Base-by-base conservation (phyloP, 495 filamentous ascomycete species). In the Friedmanniomyces simplex region DNA sequence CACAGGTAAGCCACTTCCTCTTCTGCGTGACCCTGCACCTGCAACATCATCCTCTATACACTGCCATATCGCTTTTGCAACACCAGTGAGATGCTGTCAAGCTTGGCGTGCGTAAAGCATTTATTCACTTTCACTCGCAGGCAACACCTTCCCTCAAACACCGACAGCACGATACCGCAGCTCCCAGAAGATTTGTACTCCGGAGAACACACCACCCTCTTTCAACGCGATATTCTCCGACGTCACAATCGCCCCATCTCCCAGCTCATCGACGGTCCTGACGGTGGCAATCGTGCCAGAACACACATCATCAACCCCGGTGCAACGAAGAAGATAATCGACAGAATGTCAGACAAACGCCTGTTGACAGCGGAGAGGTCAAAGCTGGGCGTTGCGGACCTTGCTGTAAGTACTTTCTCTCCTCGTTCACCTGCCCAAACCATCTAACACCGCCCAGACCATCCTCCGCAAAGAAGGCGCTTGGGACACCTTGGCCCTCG, bases 391-490 rank as follows among this genome's bases (percentile, higher is more conserved):
- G 63, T 55, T 8, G 32, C 42, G 0, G 52, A 66, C 25, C 53
- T 66, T 20, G 14, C n/a, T 5, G 64, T 58, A 56, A 32, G 48
- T 26, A 14, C 30, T 47, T 1, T 28, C 21, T 12, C 28, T 41
- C 25, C 4, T n/a, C 37, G 6, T 55, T 3, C 32, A 1, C 3
- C 32, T 30, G 8, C 43, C 14, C 20, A 51, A 43, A 3, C 30
- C 11, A 2, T 12, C 55, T 57, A 14, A 57, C 46, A 21, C 12
- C 42, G 1, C 7, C 6, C 49, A 66, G 64, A 47, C 24, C 28
- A 32, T 63, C 34, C 63, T 67, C 14, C 49, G 37, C 18, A 53
- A 63, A 49, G 43, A 37, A 43, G 59, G 39, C 16, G 55, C 63
- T 7, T 67, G 65, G 65, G 8, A 10, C 26, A 50, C 42, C 8